phyloP scores from a whole-genome alignment of 371 early-diverging fungal species.

The Apophysomyces elegans region DNA sequence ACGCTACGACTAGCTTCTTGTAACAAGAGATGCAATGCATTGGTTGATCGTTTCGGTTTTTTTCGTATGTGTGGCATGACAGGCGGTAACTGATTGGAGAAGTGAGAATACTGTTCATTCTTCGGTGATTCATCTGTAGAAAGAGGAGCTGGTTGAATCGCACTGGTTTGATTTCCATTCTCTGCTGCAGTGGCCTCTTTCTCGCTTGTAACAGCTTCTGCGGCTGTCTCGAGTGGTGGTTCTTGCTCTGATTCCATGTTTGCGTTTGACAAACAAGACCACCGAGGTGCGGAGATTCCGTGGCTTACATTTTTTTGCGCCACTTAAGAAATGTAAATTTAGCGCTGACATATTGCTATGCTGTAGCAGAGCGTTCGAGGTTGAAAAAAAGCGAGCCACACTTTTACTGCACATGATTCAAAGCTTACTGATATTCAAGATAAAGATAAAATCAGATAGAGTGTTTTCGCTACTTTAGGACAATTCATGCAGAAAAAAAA shows the following conservation, averaged over 20 bases:
- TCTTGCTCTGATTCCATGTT: constrained; percentile 6
- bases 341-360: too few species aligned
- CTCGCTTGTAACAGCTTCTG: not conserved
- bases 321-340: too few species aligned
- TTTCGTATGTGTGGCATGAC: constrained; percentile 3
- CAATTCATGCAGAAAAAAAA: too few species aligned
- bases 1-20: constrained; percentile 14
- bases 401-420: too few species aligned
- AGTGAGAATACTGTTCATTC: constrained; percentile 12
- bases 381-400: too few species aligned
- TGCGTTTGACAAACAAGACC: too few species aligned
- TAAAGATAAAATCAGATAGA: too few species aligned
- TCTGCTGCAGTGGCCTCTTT: not conserved
- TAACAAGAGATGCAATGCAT: constrained; percentile 17
- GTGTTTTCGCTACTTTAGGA: too few species aligned
- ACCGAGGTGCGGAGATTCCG: not conserved
- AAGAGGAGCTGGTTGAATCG: not conserved
- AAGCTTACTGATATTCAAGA: too few species aligned
- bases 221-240: not conserved
- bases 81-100: constrained; percentile 12
- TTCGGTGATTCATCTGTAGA: not conserved
- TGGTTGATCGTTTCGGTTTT: constrained; percentile 19
- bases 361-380: too few species aligned
- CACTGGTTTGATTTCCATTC: not conserved
- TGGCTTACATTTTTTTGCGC: not conserved